Evolutionary conservation across 164 flowering plant species (phyloP).

Genomic region (Saururus chinensis): DNA sequence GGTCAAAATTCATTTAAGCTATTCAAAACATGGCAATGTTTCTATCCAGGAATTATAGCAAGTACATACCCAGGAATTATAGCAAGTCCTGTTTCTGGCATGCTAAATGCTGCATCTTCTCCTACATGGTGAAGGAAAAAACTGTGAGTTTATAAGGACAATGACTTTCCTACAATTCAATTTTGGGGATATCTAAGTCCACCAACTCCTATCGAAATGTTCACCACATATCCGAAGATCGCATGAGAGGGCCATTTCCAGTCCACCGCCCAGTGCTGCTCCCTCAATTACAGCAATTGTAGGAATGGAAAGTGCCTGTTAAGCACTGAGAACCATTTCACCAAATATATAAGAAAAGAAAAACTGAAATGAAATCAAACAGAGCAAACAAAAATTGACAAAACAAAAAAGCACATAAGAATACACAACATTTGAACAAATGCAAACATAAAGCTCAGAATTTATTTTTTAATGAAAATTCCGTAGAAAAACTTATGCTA

Average conservation of each 20-base stretch:
- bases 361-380: background rate
- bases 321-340: constrained; percentile 1
- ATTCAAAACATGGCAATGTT: too few species aligned
- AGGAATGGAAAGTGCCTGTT: constrained; percentile 64
- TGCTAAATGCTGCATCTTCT: constrained; percentile 64
- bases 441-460: background rate
- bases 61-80: constrained; percentile 84
- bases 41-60: too few species aligned
- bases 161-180: background rate
- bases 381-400: background rate
- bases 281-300: constrained; percentile 95
- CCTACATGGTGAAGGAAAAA: constrained; percentile 31
- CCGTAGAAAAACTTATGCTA: too few species aligned
- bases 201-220: background rate
- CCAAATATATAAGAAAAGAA: background rate
- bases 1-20: too few species aligned
- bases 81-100: constrained; percentile 97
- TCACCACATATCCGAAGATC: constrained; percentile 94
- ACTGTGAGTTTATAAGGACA: background rate
- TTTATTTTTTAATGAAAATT: too few species aligned
- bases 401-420: too few species aligned
- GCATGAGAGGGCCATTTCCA: constrained; percentile 88
- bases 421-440: too few species aligned
- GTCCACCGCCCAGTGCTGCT: constrained; percentile 92
- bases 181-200: background rate